Evolutionary conservation across 2,329 filamentous ascomycete species (phyloP).

Genomic region (Alternaria rosae): DNA sequence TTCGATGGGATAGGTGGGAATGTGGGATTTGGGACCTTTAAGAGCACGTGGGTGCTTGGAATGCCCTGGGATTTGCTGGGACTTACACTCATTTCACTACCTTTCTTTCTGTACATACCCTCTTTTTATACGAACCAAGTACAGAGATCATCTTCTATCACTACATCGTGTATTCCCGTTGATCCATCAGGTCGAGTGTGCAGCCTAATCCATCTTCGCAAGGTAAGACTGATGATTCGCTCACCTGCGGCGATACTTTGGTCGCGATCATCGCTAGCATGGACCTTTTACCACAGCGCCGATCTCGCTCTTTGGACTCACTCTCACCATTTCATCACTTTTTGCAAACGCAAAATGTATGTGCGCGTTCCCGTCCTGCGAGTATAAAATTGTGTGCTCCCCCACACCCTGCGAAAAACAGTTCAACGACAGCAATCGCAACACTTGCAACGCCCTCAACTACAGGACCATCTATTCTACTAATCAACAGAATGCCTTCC

Average conservation of each 20-base stretch:
- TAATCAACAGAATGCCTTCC: not conserved
- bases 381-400: not conserved
- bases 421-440: not conserved
- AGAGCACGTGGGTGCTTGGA: slow-evolving; percentile 1
- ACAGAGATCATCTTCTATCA: not conserved
- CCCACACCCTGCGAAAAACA: not conserved
- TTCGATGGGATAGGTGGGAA: not conserved
- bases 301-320: not conserved
- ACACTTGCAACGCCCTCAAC: not conserved
- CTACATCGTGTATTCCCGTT: not conserved
- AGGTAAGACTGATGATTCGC: not conserved
- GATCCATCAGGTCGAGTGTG: not conserved
- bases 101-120: not conserved
- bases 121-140: not conserved
- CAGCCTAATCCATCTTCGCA: not conserved
- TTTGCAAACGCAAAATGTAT: not conserved
- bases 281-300: not conserved
- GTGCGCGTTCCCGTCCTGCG: not conserved
- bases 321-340: not conserved
- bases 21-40: not conserved
- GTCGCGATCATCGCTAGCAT: not conserved
- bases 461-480: not conserved
- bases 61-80: not conserved
- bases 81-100: not conserved
- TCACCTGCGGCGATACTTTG: not conserved